A percentile compares a stretch with the other conserved stretches of the same genome.
Evolutionary conservation across 2,329 filamentous ascomycete genomes (phyloP).

Genomic region (Clathrospora elynae): DNA sequence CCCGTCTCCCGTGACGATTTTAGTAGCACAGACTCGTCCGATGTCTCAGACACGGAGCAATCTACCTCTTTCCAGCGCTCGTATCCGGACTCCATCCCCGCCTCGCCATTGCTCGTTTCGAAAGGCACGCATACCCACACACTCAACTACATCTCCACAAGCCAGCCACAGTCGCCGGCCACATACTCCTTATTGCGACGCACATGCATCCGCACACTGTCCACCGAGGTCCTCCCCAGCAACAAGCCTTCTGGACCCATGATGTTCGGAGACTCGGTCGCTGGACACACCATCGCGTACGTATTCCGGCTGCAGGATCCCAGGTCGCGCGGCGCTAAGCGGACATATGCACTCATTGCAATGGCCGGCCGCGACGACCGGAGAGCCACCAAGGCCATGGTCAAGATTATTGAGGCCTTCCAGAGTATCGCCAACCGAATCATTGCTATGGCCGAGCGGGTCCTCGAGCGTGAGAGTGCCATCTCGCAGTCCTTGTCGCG

Average conservation of each 20-base stretch:
- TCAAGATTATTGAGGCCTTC: conserved; percentile 53
- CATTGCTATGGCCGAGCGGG: conserved; percentile 50
- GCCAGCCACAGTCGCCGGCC: conserved; percentile 59
- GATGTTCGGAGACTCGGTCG: conserved; percentile 61
- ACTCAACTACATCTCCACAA: conserved; percentile 63
- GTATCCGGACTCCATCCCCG: conserved; percentile 43
- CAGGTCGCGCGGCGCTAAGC: conserved; percentile 61
- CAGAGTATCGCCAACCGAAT: conserved; percentile 60
- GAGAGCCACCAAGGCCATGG: conserved; percentile 51
- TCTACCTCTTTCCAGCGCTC: conserved; percentile 45
- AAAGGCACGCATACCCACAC: conserved; percentile 58
- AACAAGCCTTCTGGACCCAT: conserved; percentile 63
- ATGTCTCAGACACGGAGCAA: conserved; percentile 47
- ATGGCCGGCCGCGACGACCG: conserved; percentile 62
- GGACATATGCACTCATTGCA: conserved; percentile 63
- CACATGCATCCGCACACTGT: conserved; percentile 63
- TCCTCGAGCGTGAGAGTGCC: conserved; percentile 45
- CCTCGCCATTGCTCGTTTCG: conserved; percentile 52
- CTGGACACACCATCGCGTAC: conserved; percentile 65
- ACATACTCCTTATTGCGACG: conserved; percentile 62
- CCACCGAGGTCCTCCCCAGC: conserved; percentile 61
- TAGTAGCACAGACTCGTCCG: conserved; percentile 45
- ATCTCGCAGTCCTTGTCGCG: conserved; percentile 29
- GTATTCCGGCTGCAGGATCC: conserved; percentile 64
- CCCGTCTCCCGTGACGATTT: conserved; percentile 32